Evolutionary conservation across 2,329 filamentous ascomycete species (phyloP).

Genomic region (Sporothrix brasiliensis): DNA sequence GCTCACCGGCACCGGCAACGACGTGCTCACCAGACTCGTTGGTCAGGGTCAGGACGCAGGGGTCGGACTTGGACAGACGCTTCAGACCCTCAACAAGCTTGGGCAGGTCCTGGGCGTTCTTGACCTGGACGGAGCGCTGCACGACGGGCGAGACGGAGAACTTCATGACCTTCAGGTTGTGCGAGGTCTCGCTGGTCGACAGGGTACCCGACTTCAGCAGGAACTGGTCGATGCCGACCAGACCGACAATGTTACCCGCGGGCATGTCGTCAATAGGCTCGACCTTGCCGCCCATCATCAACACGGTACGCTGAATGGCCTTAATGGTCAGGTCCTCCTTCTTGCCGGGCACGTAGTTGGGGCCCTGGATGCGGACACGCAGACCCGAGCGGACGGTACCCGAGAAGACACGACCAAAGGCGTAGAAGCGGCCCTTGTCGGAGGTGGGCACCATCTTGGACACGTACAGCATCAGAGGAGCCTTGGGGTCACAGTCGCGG

Average conservation of each 20-base stretch:
- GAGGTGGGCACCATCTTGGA: slow-evolving; percentile 99
- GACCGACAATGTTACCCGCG: slow-evolving; percentile 98
- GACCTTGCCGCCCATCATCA: slow-evolving; percentile 99
- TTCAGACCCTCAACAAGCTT: slow-evolving; percentile 99
- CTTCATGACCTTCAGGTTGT: slow-evolving; percentile 99
- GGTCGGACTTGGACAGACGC: slow-evolving; percentile 99
- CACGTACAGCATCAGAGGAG: slow-evolving; percentile 99
- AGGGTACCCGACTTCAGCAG: slow-evolving; percentile 99
- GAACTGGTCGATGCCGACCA: slow-evolving; percentile 99
- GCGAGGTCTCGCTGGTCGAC: slow-evolving; percentile 92
- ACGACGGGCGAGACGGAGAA: slow-evolving; percentile 99
- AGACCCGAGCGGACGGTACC: slow-evolving; percentile 97
- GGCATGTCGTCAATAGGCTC: slow-evolving; percentile 98
- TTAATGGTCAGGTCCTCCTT: slow-evolving; percentile 99
- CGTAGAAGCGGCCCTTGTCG: slow-evolving; percentile 99
- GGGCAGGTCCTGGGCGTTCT: slow-evolving; percentile 99
- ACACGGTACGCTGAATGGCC: slow-evolving; percentile 98
- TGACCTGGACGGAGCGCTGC: slow-evolving; percentile 97
- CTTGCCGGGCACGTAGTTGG: slow-evolving; percentile 97
- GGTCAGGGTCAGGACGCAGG: slow-evolving; percentile 91
- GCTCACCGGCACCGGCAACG: slow-evolving; percentile 97
- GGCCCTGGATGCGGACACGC: slow-evolving; percentile 99
- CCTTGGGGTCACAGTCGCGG: slow-evolving; percentile 97
- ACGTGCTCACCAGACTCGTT: slow-evolving; percentile 96
- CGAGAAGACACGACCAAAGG: slow-evolving; percentile 99